A percentile compares a stretch with the other conserved stretches of the same genome.
phyloP scores from a whole-genome alignment of 768 basidiomycete genomes.

The Lentinula aciculospora region DNA sequence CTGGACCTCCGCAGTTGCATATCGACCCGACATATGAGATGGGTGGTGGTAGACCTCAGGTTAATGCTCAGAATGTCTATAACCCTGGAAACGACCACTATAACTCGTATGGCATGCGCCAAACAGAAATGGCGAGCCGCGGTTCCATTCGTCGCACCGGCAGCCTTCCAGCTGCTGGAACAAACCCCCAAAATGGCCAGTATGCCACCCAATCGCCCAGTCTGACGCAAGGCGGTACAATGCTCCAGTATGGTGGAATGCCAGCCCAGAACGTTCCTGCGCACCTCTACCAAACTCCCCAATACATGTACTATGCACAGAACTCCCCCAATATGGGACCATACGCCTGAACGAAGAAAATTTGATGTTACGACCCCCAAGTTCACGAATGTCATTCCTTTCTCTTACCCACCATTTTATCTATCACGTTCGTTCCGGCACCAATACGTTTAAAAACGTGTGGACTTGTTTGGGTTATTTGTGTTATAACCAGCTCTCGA shows the following conservation, averaged over 20 bases:
- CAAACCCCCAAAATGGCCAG: constrained; percentile 34
- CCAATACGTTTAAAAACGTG: constrained; percentile 22
- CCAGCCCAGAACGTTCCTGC: constrained; percentile 53
- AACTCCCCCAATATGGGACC: constrained; percentile 73
- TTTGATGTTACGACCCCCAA: constrained; percentile 20
- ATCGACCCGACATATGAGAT: constrained; percentile 60
- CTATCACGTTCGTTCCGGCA: constrained; percentile 25
- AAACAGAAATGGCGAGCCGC: constrained; percentile 39
- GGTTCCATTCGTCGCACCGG: constrained; percentile 45
- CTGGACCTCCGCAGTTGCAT: constrained; percentile 68
- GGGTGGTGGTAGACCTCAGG: constrained; percentile 28
- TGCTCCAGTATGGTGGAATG: constrained; percentile 55
- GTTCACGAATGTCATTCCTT: constrained; percentile 37
- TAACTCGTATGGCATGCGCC: constrained; percentile 45
- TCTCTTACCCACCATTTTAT: constrained; percentile 23
- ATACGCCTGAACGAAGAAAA: constrained; percentile 41
- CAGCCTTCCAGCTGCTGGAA: constrained; percentile 42
- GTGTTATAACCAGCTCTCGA: constrained; percentile 23
- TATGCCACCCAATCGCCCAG: constrained; percentile 62
- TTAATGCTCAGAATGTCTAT: constrained; percentile 29
- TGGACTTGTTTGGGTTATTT: constrained; percentile 27
- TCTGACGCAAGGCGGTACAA: constrained; percentile 52
- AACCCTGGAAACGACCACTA: constrained; percentile 41
- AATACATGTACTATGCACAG: constrained; percentile 85
- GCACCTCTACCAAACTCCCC: constrained; percentile 56